Base-by-base conservation (phyloP, 169 alveolate species). In the Besnoitia besnoiti region DNA sequence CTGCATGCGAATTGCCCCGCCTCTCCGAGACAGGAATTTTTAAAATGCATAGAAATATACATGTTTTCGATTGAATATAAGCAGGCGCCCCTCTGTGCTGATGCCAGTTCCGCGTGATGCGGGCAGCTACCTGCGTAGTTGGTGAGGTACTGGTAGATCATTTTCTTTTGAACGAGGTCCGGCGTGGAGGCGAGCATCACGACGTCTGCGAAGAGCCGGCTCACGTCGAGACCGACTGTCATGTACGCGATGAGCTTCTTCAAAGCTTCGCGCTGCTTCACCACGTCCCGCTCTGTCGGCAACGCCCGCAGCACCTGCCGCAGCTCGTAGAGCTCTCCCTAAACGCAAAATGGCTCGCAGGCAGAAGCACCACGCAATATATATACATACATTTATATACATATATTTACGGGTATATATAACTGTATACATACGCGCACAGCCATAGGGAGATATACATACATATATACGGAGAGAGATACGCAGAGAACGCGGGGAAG, bases 101-200 rank as follows among this genome's bases (percentile, higher is more conserved):
- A n/a, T n/a, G n/a, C n/a, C n/a, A n/a, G n/a, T n/a, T n/a, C n/a
- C n/a, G n/a, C n/a, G n/a, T n/a, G n/a, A n/a, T n/a, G n/a, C n/a
- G n/a, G n/a, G n/a, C n/a, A n/a, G n/a, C n/a, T n/a, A n/a, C 96
- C 97, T 85, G 97, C 97, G 95, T 99, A 99, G 89, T 98, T 98
- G 73, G 98, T 98, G 19, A 99, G 96, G 94, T 98, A 99, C 85
- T 98, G 97, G 94, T 99, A 99, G 35, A 99, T 98, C 99, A 99
- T 99, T 96, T 99, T 99, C 97, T 99, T 99, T 97, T 98, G 98
- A n/a, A 99, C 99, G 88, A 98, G 97, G 95, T 99, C 99, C 61
- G 97, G 98, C 7, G 99, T 99, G 47, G 97, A 96, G 73, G 99
- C 97, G 30, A 98, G 99, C 98, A 99, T 98, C 62, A 98, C 99